A percentile compares a stretch with the other conserved stretches of the same genome.
phyloP scores from a whole-genome alignment of 139 green algal genomes.

The Pseudopediastrum boryanum region DNA sequence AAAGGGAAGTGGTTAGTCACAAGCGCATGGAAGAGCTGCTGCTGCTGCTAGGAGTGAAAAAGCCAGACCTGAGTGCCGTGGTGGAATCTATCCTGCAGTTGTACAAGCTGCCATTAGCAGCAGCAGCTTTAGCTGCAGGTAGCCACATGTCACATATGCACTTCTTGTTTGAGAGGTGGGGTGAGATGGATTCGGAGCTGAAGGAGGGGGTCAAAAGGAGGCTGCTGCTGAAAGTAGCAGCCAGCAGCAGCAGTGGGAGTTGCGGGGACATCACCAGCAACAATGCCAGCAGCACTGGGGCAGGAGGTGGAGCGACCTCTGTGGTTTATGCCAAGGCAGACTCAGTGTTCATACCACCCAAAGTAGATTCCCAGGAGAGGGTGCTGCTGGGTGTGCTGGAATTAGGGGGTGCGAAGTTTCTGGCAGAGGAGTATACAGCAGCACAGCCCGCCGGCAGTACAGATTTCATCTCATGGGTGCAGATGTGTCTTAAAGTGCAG shows the following conservation, averaged over 20 bases:
- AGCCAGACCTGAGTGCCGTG: not conserved
- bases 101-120: not conserved
- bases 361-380: not conserved
- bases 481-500: not conserved
- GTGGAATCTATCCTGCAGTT: not conserved
- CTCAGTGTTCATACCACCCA: not conserved
- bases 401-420: not conserved
- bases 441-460: not conserved
- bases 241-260: not conserved
- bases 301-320: too few species aligned
- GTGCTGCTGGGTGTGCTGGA: not conserved
- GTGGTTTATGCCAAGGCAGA: not conserved
- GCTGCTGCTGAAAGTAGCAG: not conserved
- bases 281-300: not conserved
- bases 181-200: not conserved
- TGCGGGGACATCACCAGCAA: not conserved
- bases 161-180: not conserved
- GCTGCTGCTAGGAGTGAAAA: not conserved
- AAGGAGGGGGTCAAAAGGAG: not conserved
- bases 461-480: not conserved
- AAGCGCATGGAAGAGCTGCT: not conserved
- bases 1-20: not conserved
- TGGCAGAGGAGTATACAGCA: not conserved
- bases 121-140: not conserved
- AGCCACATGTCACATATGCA: not conserved